Conservation (phyloP, 495 filamentous ascomycete genomes). For the Penicillium herquei region DNA sequence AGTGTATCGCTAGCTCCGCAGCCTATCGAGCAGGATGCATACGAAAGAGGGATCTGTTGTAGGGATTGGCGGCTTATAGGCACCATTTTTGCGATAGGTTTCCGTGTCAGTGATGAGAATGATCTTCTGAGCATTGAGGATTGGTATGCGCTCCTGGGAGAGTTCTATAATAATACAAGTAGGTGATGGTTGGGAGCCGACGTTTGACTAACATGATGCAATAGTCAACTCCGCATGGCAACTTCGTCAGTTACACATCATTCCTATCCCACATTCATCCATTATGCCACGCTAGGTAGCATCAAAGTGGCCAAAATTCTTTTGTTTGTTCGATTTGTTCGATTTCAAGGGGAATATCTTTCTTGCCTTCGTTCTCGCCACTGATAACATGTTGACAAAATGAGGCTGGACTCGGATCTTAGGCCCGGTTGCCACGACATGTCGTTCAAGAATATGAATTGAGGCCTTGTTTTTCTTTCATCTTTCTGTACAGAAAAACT, state of each 20-base stretch:
- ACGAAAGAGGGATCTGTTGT: conserved; percentile 56
- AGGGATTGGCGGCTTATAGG: conserved; percentile 30
- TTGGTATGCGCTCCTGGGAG: background rate
- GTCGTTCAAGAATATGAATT: conserved; percentile 13
- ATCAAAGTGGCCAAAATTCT: background rate
- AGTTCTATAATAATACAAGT: background rate
- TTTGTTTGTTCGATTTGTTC: background rate
- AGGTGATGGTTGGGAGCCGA: background rate
- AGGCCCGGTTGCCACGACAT: conserved; percentile 17
- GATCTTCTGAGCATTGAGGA: background rate
- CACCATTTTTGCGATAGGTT: conserved; percentile 12
- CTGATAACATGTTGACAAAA: conserved; percentile 22
- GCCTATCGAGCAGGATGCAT: conserved; percentile 65
- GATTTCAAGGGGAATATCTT: background rate
- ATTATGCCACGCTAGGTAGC: background rate
- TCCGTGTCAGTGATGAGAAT: background rate
- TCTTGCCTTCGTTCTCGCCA: conserved; percentile 5
- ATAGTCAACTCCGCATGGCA: background rate
- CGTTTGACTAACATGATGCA: conserved; percentile 9
- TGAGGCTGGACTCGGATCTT: background rate
- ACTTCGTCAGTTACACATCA: conserved; percentile 6
- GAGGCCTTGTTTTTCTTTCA: background rate
- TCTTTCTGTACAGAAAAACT: background rate
- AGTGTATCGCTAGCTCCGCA: conserved; percentile 53
- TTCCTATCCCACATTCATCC: background rate